Evolutionary conservation across 805 yeast genomes (phyloP), one percentile per base, ranked within the genome.

Genomic region (Nakazawaea ambrosiae): DNA sequence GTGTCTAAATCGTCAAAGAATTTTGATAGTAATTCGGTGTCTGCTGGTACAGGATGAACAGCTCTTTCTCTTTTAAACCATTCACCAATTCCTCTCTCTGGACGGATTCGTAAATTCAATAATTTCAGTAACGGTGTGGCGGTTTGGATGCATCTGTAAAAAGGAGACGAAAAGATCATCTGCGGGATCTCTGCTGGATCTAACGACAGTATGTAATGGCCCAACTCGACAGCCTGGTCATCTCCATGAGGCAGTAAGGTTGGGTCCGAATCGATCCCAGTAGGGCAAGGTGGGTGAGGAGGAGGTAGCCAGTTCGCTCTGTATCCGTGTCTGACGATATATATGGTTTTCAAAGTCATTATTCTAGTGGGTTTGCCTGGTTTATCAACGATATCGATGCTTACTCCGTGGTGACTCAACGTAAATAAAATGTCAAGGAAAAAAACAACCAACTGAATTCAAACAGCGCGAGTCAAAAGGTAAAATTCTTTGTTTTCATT

Each of bases 221-320:
- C 88, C 44, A 92, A 61, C 51, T 92, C 92, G 27, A 72, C 65
- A 0, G 97, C 94, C 60, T 92, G 97, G 9, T 78, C 81, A 2
- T 75, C 79, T 4, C 97, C 98, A 53, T 86, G 95, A 2, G 76
- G 76, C 0, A 97, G 92, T 45, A 92, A 65, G 2, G 86, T 79
- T 3, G 95, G 92, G 50, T 92, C 98, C 40, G 89, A 80, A 42
- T 81, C 89, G 15, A 89, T 78, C 0, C 96, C 96, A 0, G 97
- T 89, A 2, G 95, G 95, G 27, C 78, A 74, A 2, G 81, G 75
- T 0, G 84, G 81, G 46, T 81, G 83, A 18, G 95, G 95, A 11
- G 69, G 73, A 2, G 73, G 43, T 51, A 74, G 66, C 96, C 96
- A 87, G 53, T 89, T 88, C 35, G 95, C 78, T 41, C 97, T 66